Evolutionary conservation across 2,329 filamentous ascomycete genomes (phyloP).

Genomic region (Seiridium cupressi): DNA sequence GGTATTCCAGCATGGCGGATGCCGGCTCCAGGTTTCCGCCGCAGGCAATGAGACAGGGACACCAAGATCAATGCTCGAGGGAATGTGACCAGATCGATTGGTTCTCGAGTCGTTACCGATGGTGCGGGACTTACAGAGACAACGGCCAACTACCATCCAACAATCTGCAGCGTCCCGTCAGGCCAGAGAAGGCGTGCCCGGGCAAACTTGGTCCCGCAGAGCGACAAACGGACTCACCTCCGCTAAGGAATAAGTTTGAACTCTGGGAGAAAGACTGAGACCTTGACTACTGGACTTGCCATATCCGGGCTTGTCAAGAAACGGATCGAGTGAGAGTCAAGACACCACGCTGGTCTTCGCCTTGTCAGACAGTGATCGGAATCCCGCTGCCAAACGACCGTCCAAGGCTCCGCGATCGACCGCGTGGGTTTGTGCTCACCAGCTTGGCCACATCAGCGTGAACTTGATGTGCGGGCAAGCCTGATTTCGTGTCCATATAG

Average conservation of each 20-base stretch:
- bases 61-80: neutral
- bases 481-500: too few species aligned
- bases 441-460: neutral
- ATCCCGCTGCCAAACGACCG: neutral
- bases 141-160: neutral
- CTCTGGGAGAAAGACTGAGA: too few species aligned
- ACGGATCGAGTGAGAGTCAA: neutral
- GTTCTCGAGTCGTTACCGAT: neutral
- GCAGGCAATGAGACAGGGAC: neutral
- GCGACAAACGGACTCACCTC: too few species aligned
- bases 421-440: constrained; percentile 6
- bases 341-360: neutral
- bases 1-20: neutral
- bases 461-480: too few species aligned
- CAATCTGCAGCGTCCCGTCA: neutral
- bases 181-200: neutral
- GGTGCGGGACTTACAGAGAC: constrained; percentile 1
- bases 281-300: too few species aligned
- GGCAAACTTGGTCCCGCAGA: neutral
- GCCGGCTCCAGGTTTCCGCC: neutral
- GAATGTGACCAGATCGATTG: constrained; percentile 1
- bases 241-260: too few species aligned
- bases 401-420: neutral
- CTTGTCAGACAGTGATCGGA: constrained; percentile 1
- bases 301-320: too few species aligned